Evolutionary conservation across 2,329 filamentous ascomycete genomes (phyloP).

Genomic region (Fusarium setosum): DNA sequence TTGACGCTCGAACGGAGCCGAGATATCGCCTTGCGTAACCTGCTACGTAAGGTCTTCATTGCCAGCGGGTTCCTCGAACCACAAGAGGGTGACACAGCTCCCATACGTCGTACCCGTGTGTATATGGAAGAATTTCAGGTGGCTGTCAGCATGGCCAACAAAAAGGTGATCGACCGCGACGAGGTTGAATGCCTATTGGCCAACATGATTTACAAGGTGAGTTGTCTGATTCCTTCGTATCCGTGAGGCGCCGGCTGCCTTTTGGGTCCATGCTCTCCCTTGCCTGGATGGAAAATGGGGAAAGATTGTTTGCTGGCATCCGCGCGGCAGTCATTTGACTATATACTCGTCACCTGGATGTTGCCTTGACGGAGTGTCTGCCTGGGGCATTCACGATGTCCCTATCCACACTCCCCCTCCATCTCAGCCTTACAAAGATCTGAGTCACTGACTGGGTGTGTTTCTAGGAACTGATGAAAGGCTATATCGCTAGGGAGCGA

Average conservation of each 20-base stretch:
- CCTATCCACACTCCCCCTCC: slow-evolving; percentile 32
- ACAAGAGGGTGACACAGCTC: slow-evolving; percentile 73
- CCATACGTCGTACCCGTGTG: slow-evolving; percentile 79
- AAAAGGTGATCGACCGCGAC: slow-evolving; percentile 80
- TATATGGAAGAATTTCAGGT: slow-evolving; percentile 86
- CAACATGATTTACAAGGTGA: slow-evolving; percentile 98
- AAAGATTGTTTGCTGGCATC: slow-evolving; percentile 12
- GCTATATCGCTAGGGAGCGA: slow-evolving; percentile 93
- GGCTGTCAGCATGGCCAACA: slow-evolving; percentile 80
- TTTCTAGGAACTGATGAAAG: slow-evolving; percentile 89
- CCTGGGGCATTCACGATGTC: slow-evolving; percentile 35
- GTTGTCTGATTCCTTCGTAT: slow-evolving; percentile 30
- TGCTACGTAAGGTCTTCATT: slow-evolving; percentile 91
- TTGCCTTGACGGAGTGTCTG: slow-evolving; percentile 36
- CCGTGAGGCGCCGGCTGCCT: slow-evolving; percentile 18
- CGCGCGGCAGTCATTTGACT: slow-evolving; percentile 37
- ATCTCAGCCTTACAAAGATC: slow-evolving; percentile 38
- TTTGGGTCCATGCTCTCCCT: background rate
- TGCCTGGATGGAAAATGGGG: background rate
- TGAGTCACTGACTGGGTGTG: slow-evolving; percentile 48
- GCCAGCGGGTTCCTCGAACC: slow-evolving; percentile 83
- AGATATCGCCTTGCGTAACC: slow-evolving; percentile 90
- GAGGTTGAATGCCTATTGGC: slow-evolving; percentile 96
- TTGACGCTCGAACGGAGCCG: slow-evolving; percentile 92
- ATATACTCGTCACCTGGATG: slow-evolving; percentile 40